A percentile compares a stretch with the other conserved stretches of the same genome.
Evolutionary conservation across 352 stramenopile species (phyloP).

Genomic region (Poterioochromonas sp.): DNA sequence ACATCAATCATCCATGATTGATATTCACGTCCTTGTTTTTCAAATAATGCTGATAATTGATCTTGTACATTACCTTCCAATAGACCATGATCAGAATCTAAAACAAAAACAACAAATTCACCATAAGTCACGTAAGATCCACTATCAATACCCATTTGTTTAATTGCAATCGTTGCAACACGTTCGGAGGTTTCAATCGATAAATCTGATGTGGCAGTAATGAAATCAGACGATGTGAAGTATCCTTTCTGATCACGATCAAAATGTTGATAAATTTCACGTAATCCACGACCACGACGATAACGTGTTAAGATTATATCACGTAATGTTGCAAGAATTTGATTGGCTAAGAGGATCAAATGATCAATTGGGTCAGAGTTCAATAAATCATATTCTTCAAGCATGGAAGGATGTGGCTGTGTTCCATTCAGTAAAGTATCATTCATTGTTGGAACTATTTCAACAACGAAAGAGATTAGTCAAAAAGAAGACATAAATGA

Average conservation of each 20-base stretch:
- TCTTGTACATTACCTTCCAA: conserved; percentile 14
- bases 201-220: not conserved
- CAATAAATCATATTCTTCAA: too few relatives aligned
- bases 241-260: not conserved
- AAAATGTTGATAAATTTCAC: conserved; percentile 22
- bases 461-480: too few relatives aligned
- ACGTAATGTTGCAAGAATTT: conserved; percentile 12
- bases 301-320: conserved; percentile 7
- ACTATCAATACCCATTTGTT: conserved; percentile 15
- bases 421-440: too few relatives aligned
- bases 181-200: conserved; percentile 7
- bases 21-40: not conserved
- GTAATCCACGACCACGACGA: not conserved
- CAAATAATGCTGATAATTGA: not conserved
- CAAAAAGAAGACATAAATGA: too few relatives aligned
- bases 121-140: not conserved
- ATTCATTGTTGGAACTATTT: too few relatives aligned
- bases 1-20: not conserved
- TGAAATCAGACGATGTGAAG: not conserved
- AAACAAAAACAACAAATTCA: conserved; percentile 4
- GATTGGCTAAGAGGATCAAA: conserved; percentile 15
- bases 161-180: not conserved
- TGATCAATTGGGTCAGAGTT: conserved; percentile 1
- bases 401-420: too few relatives aligned
- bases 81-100: not conserved